These are phyloP conservation scores for Prunus armeniaca DNA, from an alignment of 306 rosid species.

Conservation along the genomic window DNA sequence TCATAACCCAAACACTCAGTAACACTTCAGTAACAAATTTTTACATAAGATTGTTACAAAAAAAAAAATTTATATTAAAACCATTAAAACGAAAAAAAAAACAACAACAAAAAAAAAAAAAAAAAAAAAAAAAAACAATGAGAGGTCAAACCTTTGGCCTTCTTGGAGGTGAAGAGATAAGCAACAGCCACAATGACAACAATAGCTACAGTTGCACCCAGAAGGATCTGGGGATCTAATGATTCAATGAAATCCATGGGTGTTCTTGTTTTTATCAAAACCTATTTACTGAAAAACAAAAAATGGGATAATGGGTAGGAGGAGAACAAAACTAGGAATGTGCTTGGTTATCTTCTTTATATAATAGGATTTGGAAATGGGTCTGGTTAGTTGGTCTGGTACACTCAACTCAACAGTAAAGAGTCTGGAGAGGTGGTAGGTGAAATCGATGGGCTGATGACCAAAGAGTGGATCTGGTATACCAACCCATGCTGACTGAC, in stretches of 20 bases:
- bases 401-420: too few relatives aligned
- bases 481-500: not conserved
- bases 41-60: too few relatives aligned
- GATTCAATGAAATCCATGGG: conserved; percentile 59
- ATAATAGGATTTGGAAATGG: not conserved
- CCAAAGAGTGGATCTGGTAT: not conserved
- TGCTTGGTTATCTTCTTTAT: not conserved
- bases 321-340: not conserved
- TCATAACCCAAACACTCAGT: too few relatives aligned
- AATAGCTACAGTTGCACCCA: conserved; percentile 53
- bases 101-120: too few relatives aligned
- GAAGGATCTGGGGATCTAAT: conserved; percentile 49
- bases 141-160: conserved; percentile 53
- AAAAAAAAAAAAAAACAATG: too few relatives aligned
- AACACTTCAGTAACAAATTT: too few relatives aligned
- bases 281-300: not conserved
- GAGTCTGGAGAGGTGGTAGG: not conserved
- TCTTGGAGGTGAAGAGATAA: conserved; percentile 56
- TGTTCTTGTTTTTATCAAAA: conserved; percentile 4
- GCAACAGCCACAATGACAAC: conserved; percentile 61
- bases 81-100: too few relatives aligned
- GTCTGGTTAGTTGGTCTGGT: too few relatives aligned
- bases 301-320: not conserved
- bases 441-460: not conserved
- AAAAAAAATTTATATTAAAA: too few relatives aligned